phyloP scores from a whole-genome alignment of 169 alveolate genomes.

The Plasmodium inui region DNA sequence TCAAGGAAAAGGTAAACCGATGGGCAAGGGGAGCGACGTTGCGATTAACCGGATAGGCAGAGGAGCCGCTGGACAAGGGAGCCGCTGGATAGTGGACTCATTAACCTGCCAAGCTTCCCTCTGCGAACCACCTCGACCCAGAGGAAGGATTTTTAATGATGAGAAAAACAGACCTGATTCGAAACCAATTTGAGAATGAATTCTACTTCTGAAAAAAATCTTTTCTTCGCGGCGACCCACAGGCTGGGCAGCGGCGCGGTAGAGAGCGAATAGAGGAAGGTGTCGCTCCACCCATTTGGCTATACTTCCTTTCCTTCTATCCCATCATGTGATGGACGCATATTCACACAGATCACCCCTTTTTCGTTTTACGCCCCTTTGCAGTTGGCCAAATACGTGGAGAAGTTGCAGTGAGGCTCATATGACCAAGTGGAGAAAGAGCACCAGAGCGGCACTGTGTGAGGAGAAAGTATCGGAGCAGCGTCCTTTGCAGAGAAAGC shows the following conservation, averaged over 20 bases:
- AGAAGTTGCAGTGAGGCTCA: constrained; percentile 33
- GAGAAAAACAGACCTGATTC: constrained; percentile 74
- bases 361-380: background rate
- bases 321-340: background rate
- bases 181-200: constrained; percentile 71
- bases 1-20: constrained; percentile 89
- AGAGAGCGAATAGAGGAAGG: too few relatives aligned
- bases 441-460: background rate
- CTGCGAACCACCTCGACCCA: too few relatives aligned
- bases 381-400: constrained; percentile 61
- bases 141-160: constrained; percentile 53
- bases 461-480: too few relatives aligned
- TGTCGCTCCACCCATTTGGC: too few relatives aligned
- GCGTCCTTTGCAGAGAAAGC: too few relatives aligned
- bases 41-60: background rate
- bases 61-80: too few relatives aligned
- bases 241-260: background rate
- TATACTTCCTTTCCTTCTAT: background rate
- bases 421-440: background rate
- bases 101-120: background rate
- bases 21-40: background rate
- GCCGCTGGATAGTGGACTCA: too few relatives aligned
- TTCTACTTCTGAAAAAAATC: constrained; percentile 46
- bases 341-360: background rate
- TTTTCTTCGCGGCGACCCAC: background rate